Evolutionary conservation across 1,284 basidiomycete genomes (phyloP).

Genomic region (Golubevia pallescens): DNA sequence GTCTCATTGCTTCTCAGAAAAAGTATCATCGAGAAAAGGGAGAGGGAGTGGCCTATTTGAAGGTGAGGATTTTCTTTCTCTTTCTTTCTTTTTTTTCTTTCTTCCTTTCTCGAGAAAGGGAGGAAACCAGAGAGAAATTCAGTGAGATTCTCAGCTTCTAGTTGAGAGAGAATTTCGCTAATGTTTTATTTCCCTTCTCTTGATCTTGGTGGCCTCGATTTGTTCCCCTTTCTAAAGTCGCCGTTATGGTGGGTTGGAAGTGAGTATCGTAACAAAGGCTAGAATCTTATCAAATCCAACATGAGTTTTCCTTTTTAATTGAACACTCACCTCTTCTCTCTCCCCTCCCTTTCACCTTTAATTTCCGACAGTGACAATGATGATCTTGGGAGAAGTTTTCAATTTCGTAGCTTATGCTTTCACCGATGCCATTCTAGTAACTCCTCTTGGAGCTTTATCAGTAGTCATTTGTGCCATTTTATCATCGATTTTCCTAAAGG

Average conservation of each 20-base stretch:
- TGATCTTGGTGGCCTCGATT: too few relatives aligned
- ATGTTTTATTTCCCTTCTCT: too few relatives aligned
- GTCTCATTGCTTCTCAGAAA: conserved; percentile 49
- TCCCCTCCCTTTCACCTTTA: background rate
- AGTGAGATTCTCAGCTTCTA: too few relatives aligned
- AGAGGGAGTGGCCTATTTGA: conserved; percentile 54
- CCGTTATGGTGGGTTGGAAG: background rate
- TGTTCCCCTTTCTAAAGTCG: background rate
- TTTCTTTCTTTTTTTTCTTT: too few relatives aligned
- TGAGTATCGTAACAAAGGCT: background rate
- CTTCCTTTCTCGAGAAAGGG: too few relatives aligned
- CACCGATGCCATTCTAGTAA: conserved; percentile 57
- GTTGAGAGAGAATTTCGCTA: too few relatives aligned
- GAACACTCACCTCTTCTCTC: background rate
- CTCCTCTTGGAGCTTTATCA: conserved; percentile 59
- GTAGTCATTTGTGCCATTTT: conserved; percentile 53
- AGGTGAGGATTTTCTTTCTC: too few relatives aligned
- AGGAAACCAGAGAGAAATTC: too few relatives aligned
- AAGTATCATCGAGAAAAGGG: conserved; percentile 52
- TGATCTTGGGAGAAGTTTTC: conserved; percentile 48
- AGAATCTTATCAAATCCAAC: too few relatives aligned
- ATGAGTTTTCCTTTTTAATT: background rate
- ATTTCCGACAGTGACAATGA: background rate
- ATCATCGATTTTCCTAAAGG: conserved; percentile 61
- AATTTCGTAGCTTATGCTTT: conserved; percentile 52